phyloP scores from a whole-genome alignment of 208 protist species.

The Vickermania ingenoplastis region DNA sequence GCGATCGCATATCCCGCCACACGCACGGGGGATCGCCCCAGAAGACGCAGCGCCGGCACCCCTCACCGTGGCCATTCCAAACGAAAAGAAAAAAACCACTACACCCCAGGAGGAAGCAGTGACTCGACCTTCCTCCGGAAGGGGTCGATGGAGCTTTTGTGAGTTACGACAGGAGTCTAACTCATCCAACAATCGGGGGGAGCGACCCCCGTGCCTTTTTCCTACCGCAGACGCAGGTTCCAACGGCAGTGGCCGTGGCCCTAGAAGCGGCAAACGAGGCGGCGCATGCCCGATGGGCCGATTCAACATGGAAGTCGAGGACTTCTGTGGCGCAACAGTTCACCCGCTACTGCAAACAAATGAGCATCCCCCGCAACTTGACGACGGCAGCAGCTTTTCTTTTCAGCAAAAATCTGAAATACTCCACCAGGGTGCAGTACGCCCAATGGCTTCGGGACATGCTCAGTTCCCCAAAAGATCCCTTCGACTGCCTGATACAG shows the following conservation, averaged over 20 bases:
- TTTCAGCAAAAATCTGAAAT: neutral
- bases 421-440: slow-evolving; percentile 2
- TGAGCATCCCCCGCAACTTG: neutral
- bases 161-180: too few species aligned
- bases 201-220: too few species aligned
- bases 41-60: too few species aligned
- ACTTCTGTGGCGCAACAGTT: neutral
- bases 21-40: too few species aligned
- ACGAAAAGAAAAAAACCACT: too few species aligned
- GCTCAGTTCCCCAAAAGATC: slow-evolving; percentile 1
- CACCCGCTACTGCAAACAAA: neutral
- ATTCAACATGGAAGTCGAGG: neutral
- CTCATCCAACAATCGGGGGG: too few species aligned
- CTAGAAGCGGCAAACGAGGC: neutral
- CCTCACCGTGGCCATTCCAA: too few species aligned
- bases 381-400: slow-evolving; percentile 5
- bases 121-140: too few species aligned
- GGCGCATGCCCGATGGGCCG: neutral
- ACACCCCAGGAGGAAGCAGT: too few species aligned
- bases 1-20: too few species aligned
- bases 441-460: slow-evolving; percentile 1
- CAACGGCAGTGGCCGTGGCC: neutral
- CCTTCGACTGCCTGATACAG: neutral
- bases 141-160: too few species aligned
- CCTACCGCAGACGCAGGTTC: neutral